Conservation (phyloP, 495 filamentous ascomycete genomes). For the Podospora didyma region DNA sequence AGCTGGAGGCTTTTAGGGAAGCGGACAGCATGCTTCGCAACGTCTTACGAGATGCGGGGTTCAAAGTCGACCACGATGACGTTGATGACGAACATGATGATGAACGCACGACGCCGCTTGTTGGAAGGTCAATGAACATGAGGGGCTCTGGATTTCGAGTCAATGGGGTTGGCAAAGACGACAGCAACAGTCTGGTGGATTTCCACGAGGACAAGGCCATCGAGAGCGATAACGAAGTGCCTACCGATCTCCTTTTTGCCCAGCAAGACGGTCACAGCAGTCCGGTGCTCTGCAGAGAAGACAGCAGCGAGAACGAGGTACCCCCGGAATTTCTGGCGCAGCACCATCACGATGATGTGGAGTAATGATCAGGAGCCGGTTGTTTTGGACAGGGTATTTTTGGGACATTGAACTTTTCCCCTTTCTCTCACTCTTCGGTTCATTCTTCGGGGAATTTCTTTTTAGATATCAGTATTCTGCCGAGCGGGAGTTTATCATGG, state of each 20-base stretch:
- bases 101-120: constrained; percentile 9
- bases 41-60: constrained; percentile 36
- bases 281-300: constrained; percentile 12
- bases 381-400: background rate
- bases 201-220: constrained; percentile 28
- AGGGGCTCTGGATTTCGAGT: background rate
- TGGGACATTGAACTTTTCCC: too few relatives aligned
- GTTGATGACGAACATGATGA: constrained; percentile 10
- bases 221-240: constrained; percentile 27
- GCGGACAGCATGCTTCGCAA: constrained; percentile 60
- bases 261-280: background rate
- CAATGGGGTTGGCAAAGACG: background rate
- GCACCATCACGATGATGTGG: constrained; percentile 10
- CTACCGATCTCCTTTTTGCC: constrained; percentile 15
- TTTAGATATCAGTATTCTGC: too few relatives aligned
- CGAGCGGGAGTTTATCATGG: too few relatives aligned
- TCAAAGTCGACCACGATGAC: constrained; percentile 14
- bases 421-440: too few relatives aligned
- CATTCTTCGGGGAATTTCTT: too few relatives aligned
- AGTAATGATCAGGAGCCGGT: background rate
- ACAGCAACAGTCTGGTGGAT: constrained; percentile 34
- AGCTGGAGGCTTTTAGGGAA: constrained; percentile 77
- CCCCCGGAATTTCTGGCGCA: constrained; percentile 30
- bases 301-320: constrained; percentile 35
- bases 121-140: constrained; percentile 14